These are phyloP conservation scores for Petunia axillaris DNA, from an alignment of 257 asterid species.

Conservation along the genomic window DNA sequence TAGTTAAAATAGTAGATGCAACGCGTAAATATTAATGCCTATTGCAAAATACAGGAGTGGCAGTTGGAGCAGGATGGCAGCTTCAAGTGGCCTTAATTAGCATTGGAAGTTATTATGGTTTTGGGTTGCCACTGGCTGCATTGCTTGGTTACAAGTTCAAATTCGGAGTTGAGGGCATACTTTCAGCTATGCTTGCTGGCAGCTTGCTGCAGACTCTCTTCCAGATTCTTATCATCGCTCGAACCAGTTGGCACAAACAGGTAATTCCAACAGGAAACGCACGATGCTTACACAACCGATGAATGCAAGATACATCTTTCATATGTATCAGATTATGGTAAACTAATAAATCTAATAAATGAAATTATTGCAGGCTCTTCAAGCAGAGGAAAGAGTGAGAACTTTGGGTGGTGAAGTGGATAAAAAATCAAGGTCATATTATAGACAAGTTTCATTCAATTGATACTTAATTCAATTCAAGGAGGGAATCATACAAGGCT, in stretches of 20 bases:
- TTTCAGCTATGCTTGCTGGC: slow-evolving; percentile 48
- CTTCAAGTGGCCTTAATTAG: slow-evolving; percentile 41
- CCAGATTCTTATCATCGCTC: slow-evolving; percentile 25
- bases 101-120: slow-evolving; percentile 34
- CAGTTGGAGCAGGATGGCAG: slow-evolving; percentile 54
- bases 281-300: too few species aligned
- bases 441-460: neutral
- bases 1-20: neutral
- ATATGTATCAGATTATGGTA: neutral
- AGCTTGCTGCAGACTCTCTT: slow-evolving; percentile 40
- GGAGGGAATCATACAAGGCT: neutral
- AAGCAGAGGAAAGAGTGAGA: slow-evolving; percentile 45
- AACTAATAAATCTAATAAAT: neutral
- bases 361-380: slow-evolving; percentile 35
- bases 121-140: slow-evolving; percentile 47
- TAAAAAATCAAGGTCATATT: slow-evolving; percentile 18
- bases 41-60: slow-evolving; percentile 38
- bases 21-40: neutral
- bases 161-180: slow-evolving; percentile 43
- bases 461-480: slow-evolving; percentile 16
- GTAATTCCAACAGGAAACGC: slow-evolving; percentile 15
- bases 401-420: slow-evolving; percentile 36
- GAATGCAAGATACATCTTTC: too few species aligned
- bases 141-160: slow-evolving; percentile 42
- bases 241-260: slow-evolving; percentile 45